Evolutionary conservation across 345 rosid genomes (phyloP), one percentile per base, ranked within the genome.

Genomic region (Viola odorata): DNA sequence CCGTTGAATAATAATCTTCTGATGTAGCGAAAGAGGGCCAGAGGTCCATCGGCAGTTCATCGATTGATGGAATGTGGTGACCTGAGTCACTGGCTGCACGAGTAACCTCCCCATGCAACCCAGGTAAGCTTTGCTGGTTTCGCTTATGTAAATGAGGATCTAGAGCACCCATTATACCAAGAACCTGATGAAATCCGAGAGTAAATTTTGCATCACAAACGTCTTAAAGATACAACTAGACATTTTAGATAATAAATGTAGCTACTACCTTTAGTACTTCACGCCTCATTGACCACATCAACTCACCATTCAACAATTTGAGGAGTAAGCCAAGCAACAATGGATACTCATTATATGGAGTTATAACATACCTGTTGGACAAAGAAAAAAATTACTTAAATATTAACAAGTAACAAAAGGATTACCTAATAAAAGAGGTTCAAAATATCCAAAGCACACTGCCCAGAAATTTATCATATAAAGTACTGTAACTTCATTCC

Each of bases 141-240:
- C 85, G 80, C 76, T 94, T 94, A 72, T 91, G 95, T 14, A 68
- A 82, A 79, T 88, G 96, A 50, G 99, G 99, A 88, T 94, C 99
- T 71, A 94, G 73, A 72, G 99, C 99, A 61, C 96, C 99, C 92
- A 94, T 88, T 66, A 94, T 94, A 62, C 99, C 99, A 64, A 94
- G 96, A 52, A 94, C 99, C 99, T 94, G 83, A 68, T 37, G 15
- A 66, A 23, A 58, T 60, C 47, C 66, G 45, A 66, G 48, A 41
- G 56, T 44, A 60, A n/a, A 50, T 71, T 60, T 68, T 66, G 70
- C 69, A 73, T 64, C 61, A 68, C 23, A 67, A 50, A 52, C 53
- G 67, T 56, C 41, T 44, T 39, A 5, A 65, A 6, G 12, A 67
- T 39, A 69, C 54, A 61, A 58, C 61, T 11, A 58, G 57, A 50